Conservation (phyloP, 331 rosid genomes). For the Stylosanthes scabra region DNA sequence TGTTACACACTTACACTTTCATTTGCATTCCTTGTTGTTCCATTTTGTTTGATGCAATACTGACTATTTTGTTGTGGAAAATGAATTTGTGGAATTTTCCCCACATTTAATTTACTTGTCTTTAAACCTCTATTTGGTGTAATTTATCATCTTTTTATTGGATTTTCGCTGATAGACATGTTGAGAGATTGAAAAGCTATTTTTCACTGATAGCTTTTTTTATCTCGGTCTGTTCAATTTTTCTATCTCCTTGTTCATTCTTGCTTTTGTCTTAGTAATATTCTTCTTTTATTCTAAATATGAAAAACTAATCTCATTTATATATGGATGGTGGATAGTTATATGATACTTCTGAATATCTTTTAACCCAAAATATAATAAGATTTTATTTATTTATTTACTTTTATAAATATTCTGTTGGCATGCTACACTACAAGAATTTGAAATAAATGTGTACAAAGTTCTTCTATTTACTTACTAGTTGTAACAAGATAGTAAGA, state of each 20-base stretch:
- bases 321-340: background rate
- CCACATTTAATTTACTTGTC: background rate
- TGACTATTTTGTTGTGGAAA: background rate
- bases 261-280: no score
- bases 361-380: no score
- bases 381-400: no score
- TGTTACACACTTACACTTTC: background rate
- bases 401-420: background rate
- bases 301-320: no score
- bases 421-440: background rate
- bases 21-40: background rate
- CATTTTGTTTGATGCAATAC: background rate
- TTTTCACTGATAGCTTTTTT: no score
- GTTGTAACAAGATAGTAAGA: background rate
- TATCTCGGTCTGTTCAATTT: no score
- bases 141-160: no score
- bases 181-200: no score
- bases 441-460: background rate
- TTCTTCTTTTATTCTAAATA: no score
- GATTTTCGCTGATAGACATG: no score
- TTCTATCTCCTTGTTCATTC: no score
- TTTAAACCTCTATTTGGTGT: background rate
- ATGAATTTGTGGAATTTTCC: no score
- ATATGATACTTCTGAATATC: slow-evolving; percentile 8
- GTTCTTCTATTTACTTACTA: slow-evolving; percentile 19